These are phyloP conservation scores for Saitozyma podzolica DNA, from an alignment of 768 basidiomycete species.

Conservation along the genomic window DNA sequence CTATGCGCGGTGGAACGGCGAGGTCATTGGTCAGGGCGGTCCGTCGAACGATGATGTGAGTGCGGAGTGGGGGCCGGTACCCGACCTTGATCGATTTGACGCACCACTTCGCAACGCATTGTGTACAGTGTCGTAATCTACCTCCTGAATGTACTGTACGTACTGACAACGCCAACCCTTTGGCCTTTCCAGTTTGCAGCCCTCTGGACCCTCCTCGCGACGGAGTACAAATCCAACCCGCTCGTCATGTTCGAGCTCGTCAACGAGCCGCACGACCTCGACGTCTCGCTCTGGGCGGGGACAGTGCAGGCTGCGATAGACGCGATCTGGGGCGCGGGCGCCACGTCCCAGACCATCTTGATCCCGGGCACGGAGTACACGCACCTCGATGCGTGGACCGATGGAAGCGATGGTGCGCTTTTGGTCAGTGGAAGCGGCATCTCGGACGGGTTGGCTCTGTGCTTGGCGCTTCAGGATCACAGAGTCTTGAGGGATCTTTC, in stretches of 20 bases:
- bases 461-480: too few relatives aligned
- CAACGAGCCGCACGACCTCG: constrained; percentile 66
- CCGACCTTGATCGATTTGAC: background rate
- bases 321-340: constrained; percentile 64
- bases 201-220: constrained; percentile 61
- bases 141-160: too few relatives aligned
- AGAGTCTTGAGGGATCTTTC: background rate
- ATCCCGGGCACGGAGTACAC: constrained; percentile 65
- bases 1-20: constrained; percentile 63
- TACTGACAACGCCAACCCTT: too few relatives aligned
- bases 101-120: background rate
- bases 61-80: background rate
- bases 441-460: too few relatives aligned
- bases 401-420: constrained; percentile 59
- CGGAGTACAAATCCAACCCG: constrained; percentile 55
- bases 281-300: constrained; percentile 54
- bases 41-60: constrained; percentile 57
- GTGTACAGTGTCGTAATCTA: too few relatives aligned
- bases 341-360: constrained; percentile 61
- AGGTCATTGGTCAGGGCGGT: constrained; percentile 66
- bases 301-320: constrained; percentile 65
- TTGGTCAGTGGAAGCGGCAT: constrained; percentile 39
- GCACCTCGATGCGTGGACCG: constrained; percentile 56
- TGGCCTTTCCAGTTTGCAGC: constrained; percentile 56
- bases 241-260: constrained; percentile 59